These are phyloP conservation scores for Haberlea rhodopensis DNA, from an alignment of 257 asterid species.

Conservation along the genomic window DNA sequence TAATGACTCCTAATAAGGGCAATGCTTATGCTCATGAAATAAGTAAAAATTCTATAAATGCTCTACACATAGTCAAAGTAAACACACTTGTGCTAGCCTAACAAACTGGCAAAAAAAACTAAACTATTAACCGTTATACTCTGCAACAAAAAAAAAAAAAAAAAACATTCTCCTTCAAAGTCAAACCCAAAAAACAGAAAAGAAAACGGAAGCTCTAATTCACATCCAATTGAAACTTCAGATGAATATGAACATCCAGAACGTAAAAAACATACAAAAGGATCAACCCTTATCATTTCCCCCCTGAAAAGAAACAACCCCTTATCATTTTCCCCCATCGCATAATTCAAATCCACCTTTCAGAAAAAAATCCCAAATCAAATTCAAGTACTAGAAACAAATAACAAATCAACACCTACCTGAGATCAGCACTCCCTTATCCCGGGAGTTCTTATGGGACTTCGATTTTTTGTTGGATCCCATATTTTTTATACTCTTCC, in stretches of 20 bases:
- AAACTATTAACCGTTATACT: conserved; percentile 16
- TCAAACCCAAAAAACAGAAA: conserved; percentile 21
- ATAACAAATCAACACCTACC: conserved; percentile 23
- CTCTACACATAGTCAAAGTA: conserved; percentile 1
- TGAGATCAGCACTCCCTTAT: conserved; percentile 36
- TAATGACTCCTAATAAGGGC: conserved; percentile 20
- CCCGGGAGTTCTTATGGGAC: conserved; percentile 25
- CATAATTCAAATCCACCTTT: not conserved
- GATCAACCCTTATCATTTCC: not conserved
- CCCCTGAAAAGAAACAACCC: too few relatives aligned
- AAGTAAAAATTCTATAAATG: conserved; percentile 14
- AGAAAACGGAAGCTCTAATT: not conserved
- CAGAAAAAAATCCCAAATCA: conserved; percentile 19
- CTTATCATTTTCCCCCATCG: conserved; percentile 11
- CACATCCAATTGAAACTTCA: conserved; percentile 11
- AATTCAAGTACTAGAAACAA: not conserved
- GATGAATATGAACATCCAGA: not conserved
- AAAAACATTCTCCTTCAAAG: conserved; percentile 15
- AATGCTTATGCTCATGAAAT: conserved; percentile 12
- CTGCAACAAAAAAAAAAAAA: too few relatives aligned
- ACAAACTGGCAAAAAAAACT: not conserved
- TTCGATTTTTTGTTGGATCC: conserved; percentile 31
- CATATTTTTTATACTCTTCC: conserved; percentile 27
- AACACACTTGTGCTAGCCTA: conserved; percentile 9
- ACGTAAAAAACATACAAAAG: conserved; percentile 1